These are phyloP conservation scores for Cutaneotrichosporon cavernicola DNA, from an alignment of 1,284 basidiomycete genomes.

Conservation along the genomic window DNA sequence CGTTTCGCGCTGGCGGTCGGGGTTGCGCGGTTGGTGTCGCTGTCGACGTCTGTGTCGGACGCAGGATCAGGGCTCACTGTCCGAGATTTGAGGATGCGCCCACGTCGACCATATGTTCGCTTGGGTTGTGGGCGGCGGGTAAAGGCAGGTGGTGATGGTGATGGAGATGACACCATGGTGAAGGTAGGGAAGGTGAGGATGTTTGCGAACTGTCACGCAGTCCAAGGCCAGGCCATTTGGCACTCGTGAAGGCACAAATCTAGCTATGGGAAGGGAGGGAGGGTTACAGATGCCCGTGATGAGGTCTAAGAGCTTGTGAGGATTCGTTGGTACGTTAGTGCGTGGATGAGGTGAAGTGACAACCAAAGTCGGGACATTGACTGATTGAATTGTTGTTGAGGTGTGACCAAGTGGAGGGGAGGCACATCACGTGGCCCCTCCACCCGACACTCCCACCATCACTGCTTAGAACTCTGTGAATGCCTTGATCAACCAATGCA, in stretches of 20 bases:
- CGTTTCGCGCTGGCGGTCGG: slow-evolving; percentile 1
- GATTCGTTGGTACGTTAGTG: neutral
- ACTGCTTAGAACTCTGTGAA: no score
- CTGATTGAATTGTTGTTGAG: neutral
- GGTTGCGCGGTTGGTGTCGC: neutral
- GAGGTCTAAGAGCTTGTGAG: neutral
- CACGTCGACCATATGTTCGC: slow-evolving; percentile 9
- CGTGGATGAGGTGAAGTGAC: neutral
- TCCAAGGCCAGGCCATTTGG: neutral
- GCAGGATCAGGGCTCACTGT: neutral
- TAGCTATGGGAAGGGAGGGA: neutral
- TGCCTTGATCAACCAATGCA: neutral
- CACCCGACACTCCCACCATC: neutral
- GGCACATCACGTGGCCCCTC: neutral
- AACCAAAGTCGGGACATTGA: neutral
- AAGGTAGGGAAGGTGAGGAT: neutral
- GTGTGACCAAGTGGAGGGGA: neutral
- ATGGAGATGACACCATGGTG: slow-evolving; percentile 1
- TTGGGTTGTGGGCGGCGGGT: slow-evolving; percentile 3
- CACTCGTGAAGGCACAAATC: neutral
- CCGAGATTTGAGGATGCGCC: neutral
- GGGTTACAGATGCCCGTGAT: no score
- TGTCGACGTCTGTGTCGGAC: slow-evolving; percentile 6
- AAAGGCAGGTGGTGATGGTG: neutral
- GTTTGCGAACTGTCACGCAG: neutral